Evolutionary conservation across 257 asterid genomes (phyloP).

Genomic region (Forsythia suspensa): DNA sequence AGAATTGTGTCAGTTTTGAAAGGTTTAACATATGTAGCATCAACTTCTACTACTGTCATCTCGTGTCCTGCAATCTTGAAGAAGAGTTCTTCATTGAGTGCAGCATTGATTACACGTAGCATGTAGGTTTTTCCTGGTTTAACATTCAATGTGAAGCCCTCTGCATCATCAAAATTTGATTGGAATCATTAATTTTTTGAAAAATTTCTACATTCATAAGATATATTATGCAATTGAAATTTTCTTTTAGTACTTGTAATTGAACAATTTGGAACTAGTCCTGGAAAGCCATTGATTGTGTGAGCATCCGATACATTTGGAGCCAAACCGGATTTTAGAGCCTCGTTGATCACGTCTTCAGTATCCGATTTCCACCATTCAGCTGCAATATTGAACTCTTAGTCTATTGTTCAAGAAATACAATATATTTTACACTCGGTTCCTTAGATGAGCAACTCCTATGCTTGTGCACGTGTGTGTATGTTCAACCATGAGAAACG

Average conservation of each 20-base stretch:
- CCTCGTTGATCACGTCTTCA: slow-evolving; percentile 74
- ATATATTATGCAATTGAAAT: background rate
- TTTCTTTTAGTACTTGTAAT: slow-evolving; percentile 38
- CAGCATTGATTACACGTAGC: slow-evolving; percentile 86
- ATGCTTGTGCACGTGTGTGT: too few relatives aligned
- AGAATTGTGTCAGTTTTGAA: slow-evolving; percentile 73
- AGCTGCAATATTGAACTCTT: slow-evolving; percentile 31
- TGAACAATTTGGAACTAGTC: slow-evolving; percentile 53
- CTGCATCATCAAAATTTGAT: slow-evolving; percentile 28
- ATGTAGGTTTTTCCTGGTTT: slow-evolving; percentile 72
- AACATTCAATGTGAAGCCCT: slow-evolving; percentile 61
- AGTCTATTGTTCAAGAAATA: background rate
- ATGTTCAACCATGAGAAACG: too few relatives aligned
- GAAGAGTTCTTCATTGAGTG: slow-evolving; percentile 90
- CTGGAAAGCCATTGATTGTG: slow-evolving; percentile 87
- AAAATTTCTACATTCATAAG: background rate
- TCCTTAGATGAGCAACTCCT: too few relatives aligned
- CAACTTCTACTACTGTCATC: slow-evolving; percentile 85
- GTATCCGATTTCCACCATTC: slow-evolving; percentile 99
- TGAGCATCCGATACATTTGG: slow-evolving; percentile 95
- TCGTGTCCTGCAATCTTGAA: slow-evolving; percentile 86
- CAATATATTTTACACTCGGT: too few relatives aligned
- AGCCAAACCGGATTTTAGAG: slow-evolving; percentile 68
- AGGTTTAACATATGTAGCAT: slow-evolving; percentile 87
- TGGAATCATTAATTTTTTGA: background rate